A percentile compares a stretch with the other conserved stretches of the same genome.
These are phyloP conservation scores for Linderniella brevidens DNA, from an alignment of 257 asterid species.

Conservation along the genomic window DNA sequence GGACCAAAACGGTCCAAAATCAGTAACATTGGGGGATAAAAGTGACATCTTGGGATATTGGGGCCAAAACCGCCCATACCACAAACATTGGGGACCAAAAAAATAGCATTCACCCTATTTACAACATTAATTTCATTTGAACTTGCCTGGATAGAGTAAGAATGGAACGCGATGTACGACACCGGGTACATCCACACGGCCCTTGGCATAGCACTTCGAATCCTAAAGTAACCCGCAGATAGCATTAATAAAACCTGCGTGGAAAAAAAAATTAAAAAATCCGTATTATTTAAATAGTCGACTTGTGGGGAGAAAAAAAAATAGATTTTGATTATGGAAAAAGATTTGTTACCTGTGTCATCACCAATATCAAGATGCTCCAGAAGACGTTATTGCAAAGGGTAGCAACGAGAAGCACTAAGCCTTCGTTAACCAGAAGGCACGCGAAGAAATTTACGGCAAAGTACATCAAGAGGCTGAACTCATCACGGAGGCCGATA, in stretches of 20 bases:
- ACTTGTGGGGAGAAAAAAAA: background rate
- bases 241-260: constrained; percentile 77
- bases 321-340: background rate
- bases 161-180: constrained; percentile 77
- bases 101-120: background rate
- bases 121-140: background rate
- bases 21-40: no score
- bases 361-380: constrained; percentile 52
- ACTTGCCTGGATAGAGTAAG: constrained; percentile 86
- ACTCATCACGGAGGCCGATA: constrained; percentile 64
- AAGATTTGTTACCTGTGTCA: constrained; percentile 49
- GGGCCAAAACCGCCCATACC: no score
- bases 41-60: no score
- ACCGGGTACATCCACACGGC: constrained; percentile 90
- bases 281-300: background rate
- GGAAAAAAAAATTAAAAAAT: background rate
- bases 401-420: constrained; percentile 53
- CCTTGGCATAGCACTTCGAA: constrained; percentile 61
- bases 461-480: constrained; percentile 75
- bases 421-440: constrained; percentile 82
- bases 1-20: no score
- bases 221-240: constrained; percentile 88
- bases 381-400: constrained; percentile 57
- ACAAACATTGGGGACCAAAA: background rate
- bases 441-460: constrained; percentile 67